Evolutionary conservation across 495 filamentous ascomycete genomes (phyloP).

Genomic region (Xylaria palmicola): DNA sequence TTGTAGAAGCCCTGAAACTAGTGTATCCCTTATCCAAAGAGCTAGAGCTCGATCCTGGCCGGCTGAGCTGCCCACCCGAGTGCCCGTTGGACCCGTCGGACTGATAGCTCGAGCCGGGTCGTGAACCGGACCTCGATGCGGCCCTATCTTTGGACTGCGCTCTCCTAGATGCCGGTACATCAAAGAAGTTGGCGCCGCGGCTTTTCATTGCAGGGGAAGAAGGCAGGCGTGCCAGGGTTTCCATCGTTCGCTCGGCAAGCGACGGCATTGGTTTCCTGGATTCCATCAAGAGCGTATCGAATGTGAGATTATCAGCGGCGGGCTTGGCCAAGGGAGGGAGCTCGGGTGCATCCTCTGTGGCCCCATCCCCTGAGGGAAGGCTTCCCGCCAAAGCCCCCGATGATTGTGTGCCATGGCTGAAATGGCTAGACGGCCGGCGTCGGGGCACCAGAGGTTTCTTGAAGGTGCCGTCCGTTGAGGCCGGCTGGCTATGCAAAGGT

Average conservation of each 20-base stretch:
- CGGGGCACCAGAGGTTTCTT: constrained; percentile 24
- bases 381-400: constrained; percentile 9
- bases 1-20: constrained; percentile 33
- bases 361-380: constrained; percentile 13
- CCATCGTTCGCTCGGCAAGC: constrained; percentile 48
- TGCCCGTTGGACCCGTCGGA: constrained; percentile 37
- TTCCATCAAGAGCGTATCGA: constrained; percentile 20
- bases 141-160: constrained; percentile 38
- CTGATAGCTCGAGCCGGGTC: constrained; percentile 44
- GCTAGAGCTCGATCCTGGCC: constrained; percentile 43
- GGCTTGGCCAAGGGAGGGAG: constrained; percentile 25
- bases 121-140: constrained; percentile 39
- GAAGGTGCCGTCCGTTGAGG: constrained; percentile 16
- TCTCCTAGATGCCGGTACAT: constrained; percentile 18
- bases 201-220: constrained; percentile 46
- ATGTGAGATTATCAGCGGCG: constrained; percentile 21
- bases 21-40: constrained; percentile 28
- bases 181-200: constrained; percentile 39
- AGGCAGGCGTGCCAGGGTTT: constrained; percentile 46
- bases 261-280: constrained; percentile 35
- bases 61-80: constrained; percentile 32
- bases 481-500: constrained; percentile 13
- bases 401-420: constrained; percentile 16
- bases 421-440: constrained; percentile 26
- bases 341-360: constrained; percentile 21